Evolutionary conservation across 129 eudicot genomes (phyloP).

Genomic region (Lonicera japonica): DNA sequence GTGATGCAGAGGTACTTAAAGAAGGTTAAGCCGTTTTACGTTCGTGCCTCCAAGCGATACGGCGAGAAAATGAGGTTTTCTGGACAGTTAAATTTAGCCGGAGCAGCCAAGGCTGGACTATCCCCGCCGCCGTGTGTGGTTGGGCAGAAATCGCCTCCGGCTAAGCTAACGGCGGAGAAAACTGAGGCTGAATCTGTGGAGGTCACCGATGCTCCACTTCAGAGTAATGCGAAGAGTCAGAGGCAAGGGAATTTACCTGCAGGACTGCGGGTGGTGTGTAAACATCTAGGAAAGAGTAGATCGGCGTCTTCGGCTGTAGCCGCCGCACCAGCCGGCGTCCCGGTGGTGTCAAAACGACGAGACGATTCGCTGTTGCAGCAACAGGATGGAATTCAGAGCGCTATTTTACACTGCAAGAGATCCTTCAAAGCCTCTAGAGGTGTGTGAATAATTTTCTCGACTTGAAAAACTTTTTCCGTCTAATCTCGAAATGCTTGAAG

Average conservation of each 20-base stretch:
- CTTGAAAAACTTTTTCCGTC: background rate
- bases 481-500: too few species aligned
- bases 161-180: constrained; percentile 9
- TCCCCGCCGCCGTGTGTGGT: constrained; percentile 20
- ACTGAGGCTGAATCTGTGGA: constrained; percentile 12
- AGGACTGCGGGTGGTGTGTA: constrained; percentile 57
- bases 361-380: constrained; percentile 80
- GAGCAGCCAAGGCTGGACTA: constrained; percentile 16
- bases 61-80: constrained; percentile 51
- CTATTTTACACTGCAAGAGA: constrained; percentile 85
- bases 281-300: constrained; percentile 67
- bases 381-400: constrained; percentile 93
- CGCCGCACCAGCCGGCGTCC: constrained; percentile 38
- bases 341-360: constrained; percentile 34
- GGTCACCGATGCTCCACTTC: constrained; percentile 19
- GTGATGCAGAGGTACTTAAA: constrained; percentile 65
- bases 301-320: constrained; percentile 48
- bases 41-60: constrained; percentile 75
- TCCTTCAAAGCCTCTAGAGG: constrained; percentile 85
- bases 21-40: constrained; percentile 73
- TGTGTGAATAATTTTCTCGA: constrained; percentile 13
- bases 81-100: constrained; percentile 27
- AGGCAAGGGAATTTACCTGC: constrained; percentile 60
- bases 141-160: constrained; percentile 12
- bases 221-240: constrained; percentile 23